Evolutionary conservation across 139 green algal genomes (phyloP).

Genomic region (Spirogloea muscicola): DNA sequence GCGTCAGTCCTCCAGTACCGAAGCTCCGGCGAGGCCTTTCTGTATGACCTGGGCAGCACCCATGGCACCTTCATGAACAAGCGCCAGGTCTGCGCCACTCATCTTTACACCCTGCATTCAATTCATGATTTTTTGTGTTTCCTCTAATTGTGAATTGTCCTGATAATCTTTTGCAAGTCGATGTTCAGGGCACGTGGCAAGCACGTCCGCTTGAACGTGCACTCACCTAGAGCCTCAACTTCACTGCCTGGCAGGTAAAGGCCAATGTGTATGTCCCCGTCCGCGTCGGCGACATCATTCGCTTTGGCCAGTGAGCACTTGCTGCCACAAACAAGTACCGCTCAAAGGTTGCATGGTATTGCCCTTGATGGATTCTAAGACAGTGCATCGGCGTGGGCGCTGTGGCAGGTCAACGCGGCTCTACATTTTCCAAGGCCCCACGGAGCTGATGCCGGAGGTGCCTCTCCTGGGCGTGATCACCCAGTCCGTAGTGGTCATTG

Average conservation of each 20-base stretch:
- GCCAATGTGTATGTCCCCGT: constrained; percentile 57
- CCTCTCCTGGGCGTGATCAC: too few species aligned
- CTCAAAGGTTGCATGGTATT: too few species aligned
- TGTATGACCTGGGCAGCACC: constrained; percentile 78
- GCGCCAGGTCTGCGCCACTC: constrained; percentile 31
- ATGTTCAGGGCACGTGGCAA: too few species aligned
- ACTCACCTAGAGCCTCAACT: too few species aligned
- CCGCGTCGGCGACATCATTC: constrained; percentile 76
- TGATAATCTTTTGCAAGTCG: too few species aligned
- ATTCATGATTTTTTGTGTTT: too few species aligned
- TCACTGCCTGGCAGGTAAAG: too few species aligned
- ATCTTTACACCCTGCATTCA: background rate
- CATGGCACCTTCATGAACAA: constrained; percentile 93
- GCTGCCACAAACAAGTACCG: too few species aligned
- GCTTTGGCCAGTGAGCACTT: constrained; percentile 77
- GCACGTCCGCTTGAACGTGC: background rate
- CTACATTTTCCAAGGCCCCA: constrained; percentile 75
- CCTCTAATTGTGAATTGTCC: too few species aligned
- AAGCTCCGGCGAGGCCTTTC: constrained; percentile 57
- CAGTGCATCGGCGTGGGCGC: too few species aligned
- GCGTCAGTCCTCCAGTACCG: constrained; percentile 68
- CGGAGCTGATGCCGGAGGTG: constrained; percentile 81
- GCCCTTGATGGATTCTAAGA: too few species aligned
- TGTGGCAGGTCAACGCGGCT: constrained; percentile 58
- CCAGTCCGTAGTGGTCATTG: too few species aligned